Evolutionary conservation across 768 basidiomycete species (phyloP).

Genomic region (Lyophyllum semitale): DNA sequence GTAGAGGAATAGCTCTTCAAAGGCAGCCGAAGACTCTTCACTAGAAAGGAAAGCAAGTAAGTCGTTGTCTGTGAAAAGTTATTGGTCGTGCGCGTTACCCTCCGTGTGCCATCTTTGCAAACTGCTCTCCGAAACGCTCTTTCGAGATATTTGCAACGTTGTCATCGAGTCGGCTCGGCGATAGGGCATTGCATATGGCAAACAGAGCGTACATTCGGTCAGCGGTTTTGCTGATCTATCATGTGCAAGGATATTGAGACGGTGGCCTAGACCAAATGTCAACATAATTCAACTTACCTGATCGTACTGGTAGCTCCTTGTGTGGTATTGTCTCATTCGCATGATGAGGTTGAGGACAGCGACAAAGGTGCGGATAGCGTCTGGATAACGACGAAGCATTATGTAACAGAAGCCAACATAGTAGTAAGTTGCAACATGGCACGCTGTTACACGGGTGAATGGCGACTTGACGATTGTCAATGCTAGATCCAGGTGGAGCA

Average conservation of each 20-base stretch:
- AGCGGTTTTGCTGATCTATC: slow-evolving; percentile 89
- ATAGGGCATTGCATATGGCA: slow-evolving; percentile 90
- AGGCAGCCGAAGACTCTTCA: slow-evolving; percentile 75
- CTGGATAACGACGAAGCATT: slow-evolving; percentile 91
- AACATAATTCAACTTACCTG: slow-evolving; percentile 51
- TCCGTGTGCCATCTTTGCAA: slow-evolving; percentile 83
- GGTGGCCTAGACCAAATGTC: neutral
- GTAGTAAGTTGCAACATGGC: slow-evolving; percentile 93
- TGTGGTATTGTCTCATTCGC: slow-evolving; percentile 96
- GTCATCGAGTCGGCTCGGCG: slow-evolving; percentile 91
- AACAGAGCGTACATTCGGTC: slow-evolving; percentile 98
- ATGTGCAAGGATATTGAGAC: neutral
- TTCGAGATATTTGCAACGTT: slow-evolving; percentile 92
- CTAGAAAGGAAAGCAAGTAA: slow-evolving; percentile 30
- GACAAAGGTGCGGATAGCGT: slow-evolving; percentile 93
- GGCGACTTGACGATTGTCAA: slow-evolving; percentile 54
- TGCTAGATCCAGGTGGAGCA: neutral
- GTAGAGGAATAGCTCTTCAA: slow-evolving; percentile 91
- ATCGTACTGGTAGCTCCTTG: slow-evolving; percentile 94
- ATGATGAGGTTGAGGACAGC: slow-evolving; percentile 94
- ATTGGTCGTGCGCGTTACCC: slow-evolving; percentile 37
- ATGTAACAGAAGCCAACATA: slow-evolving; percentile 98
- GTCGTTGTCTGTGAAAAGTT: neutral
- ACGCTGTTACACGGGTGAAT: slow-evolving; percentile 95
- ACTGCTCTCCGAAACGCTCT: slow-evolving; percentile 92